Evolutionary conservation across 495 filamentous ascomycete species (phyloP), one percentile per base, ranked within the genome.

Genomic region (Tuber calosporum): DNA sequence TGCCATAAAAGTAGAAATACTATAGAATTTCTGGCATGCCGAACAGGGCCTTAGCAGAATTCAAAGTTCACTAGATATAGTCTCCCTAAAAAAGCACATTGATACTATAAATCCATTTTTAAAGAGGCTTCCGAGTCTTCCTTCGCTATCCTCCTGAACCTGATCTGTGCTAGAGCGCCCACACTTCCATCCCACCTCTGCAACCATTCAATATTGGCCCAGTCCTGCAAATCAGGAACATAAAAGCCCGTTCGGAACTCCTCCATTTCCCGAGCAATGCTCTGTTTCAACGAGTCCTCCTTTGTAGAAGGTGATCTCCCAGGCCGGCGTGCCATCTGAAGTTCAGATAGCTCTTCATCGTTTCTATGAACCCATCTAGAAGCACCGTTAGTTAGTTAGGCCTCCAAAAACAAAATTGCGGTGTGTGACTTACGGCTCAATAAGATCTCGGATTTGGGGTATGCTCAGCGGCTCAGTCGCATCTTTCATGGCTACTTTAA

Each of bases 231-330:
- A 73, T 93, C 88, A 1, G 90, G 90, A 76, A 90, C 81, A 87
- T 89, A 92, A 79, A 96, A 96, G 0, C 95, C 95, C 39, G 89
- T 91, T 67, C 88, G 86, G 76, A 92, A 91, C 84, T 99, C 95
- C 80, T 90, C 90, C 77, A 90, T 84, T 76, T 97, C 92, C 30
- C 83, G 83, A 30, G 86, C 85, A 67, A 91, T 89, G 67, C 88
- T 88, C 79, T 93, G 89, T 75, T 86, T 88, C 37, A 98, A 83
- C 6, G 91, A 83, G 81, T 93, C 92, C 79, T 97, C 93, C 70
- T 88, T 87, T 40, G 89, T 87, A 78, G 87, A 91, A 6, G 93
- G 84, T 36, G 96, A 93, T 40, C 95, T 88, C 22, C 96, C 94
- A 53, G 92, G 87, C 36, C 96, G 87, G 19, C 93, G 89, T 67